These are phyloP conservation scores for Gastroboletus turbinatus DNA, from an alignment of 1,284 basidiomycete species.

Conservation along the genomic window DNA sequence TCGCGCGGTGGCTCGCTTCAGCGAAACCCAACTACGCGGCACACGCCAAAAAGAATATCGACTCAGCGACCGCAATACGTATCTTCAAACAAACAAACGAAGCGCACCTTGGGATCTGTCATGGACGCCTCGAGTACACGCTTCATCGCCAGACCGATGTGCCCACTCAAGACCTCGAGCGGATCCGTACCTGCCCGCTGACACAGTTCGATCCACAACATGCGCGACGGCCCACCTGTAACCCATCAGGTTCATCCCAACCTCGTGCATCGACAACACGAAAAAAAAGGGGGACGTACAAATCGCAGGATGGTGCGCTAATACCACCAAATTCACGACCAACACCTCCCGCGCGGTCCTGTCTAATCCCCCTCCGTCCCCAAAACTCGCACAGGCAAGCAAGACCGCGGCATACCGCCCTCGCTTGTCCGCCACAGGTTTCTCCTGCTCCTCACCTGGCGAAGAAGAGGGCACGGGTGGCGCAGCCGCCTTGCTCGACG, in stretches of 20 bases:
- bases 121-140: slow-evolving; percentile 48
- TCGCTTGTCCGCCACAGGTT: slow-evolving; percentile 44
- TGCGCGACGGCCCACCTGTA: slow-evolving; percentile 53
- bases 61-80: not conserved
- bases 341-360: slow-evolving; percentile 40
- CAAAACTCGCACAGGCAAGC: slow-evolving; percentile 46
- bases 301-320: slow-evolving; percentile 75
- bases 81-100: not conserved
- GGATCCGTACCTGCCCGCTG: slow-evolving; percentile 72
- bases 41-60: not conserved
- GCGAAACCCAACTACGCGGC: slow-evolving; percentile 45
- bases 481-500: slow-evolving; percentile 16
- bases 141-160: slow-evolving; percentile 51
- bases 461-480: slow-evolving; percentile 7
- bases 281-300: slow-evolving; percentile 42
- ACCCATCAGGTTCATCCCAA: not conserved
- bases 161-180: slow-evolving; percentile 51
- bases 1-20: slow-evolving; percentile 64
- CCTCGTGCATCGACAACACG: too few relatives aligned
- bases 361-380: slow-evolving; percentile 34
- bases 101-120: slow-evolving; percentile 44
- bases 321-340: slow-evolving; percentile 58
- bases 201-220: slow-evolving; percentile 84
- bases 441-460: slow-evolving; percentile 33
- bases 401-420: slow-evolving; percentile 51